These are phyloP conservation scores for Hypomyces rosellus DNA, from an alignment of 2,329 filamentous ascomycete species.

Conservation along the genomic window DNA sequence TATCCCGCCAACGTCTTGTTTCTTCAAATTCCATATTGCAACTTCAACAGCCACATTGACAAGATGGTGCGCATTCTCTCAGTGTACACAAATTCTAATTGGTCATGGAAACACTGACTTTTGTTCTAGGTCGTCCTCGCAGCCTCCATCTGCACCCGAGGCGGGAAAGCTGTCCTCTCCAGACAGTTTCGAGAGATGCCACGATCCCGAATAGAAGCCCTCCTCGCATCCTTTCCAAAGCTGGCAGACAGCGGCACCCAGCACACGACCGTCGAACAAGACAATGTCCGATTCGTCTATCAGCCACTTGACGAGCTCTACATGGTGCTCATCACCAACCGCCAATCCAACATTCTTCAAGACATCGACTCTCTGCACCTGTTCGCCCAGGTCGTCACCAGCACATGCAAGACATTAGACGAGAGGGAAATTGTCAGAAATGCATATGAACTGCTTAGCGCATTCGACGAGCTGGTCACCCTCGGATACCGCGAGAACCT, in stretches of 20 bases:
- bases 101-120: conserved; percentile 15
- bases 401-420: conserved; percentile 91
- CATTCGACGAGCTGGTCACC: conserved; percentile 95
- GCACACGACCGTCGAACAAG: conserved; percentile 97
- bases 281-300: conserved; percentile 99
- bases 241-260: conserved; percentile 93
- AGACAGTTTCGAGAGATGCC: conserved; percentile 98
- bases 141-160: conserved; percentile 96
- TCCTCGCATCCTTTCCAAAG: conserved; percentile 96
- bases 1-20: conserved; percentile 9
- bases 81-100: neutral
- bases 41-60: conserved; percentile 17
- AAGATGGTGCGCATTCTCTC: conserved; percentile 33
- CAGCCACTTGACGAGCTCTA: conserved; percentile 98
- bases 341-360: conserved; percentile 97
- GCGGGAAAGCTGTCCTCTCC: conserved; percentile 96
- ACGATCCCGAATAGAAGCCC: conserved; percentile 89
- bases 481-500: conserved; percentile 94
- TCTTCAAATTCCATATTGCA: neutral
- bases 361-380: conserved; percentile 98
- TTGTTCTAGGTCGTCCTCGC: conserved; percentile 81
- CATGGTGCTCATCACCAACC: conserved; percentile 99
- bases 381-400: conserved; percentile 94
- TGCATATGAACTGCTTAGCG: conserved; percentile 91
- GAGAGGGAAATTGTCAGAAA: conserved; percentile 93